These are phyloP conservation scores for Triadica sebifera DNA, from an alignment of 345 rosid genomes.

Conservation along the genomic window DNA sequence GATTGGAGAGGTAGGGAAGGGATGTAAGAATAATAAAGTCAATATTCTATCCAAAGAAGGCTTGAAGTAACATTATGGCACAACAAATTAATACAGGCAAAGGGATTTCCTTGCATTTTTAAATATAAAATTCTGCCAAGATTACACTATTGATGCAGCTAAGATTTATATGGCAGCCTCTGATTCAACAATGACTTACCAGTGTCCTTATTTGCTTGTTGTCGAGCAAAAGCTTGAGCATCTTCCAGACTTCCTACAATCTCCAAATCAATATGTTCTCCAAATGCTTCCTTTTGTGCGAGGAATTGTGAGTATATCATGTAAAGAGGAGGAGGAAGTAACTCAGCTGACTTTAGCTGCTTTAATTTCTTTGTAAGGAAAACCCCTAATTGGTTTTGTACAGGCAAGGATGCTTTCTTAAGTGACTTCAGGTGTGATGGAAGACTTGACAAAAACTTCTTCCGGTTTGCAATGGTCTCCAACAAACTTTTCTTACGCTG, in stretches of 20 bases:
- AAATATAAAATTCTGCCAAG: neutral
- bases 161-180: neutral
- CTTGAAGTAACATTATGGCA: neutral
- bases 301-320: conserved; percentile 73
- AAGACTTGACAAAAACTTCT: conserved; percentile 76
- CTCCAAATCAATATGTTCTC: conserved; percentile 67
- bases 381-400: conserved; percentile 78
- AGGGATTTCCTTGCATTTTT: neutral
- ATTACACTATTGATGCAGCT: neutral
- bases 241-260: conserved; percentile 73
- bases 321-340: conserved; percentile 89
- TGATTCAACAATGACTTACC: conserved; percentile 36
- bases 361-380: conserved; percentile 67
- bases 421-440: conserved; percentile 84
- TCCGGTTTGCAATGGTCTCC: conserved; percentile 74
- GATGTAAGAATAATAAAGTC: neutral
- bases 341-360: conserved; percentile 77
- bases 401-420: conserved; percentile 89
- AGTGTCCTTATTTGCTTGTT: conserved; percentile 67
- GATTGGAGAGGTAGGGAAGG: neutral
- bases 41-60: neutral
- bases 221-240: conserved; percentile 65
- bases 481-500: conserved; percentile 58
- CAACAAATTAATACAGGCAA: neutral
- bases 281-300: conserved; percentile 88